Evolutionary conservation across 495 filamentous ascomycete species (phyloP), one percentile per base, ranked within the genome.

Genomic region (Penicillium roqueforti): DNA sequence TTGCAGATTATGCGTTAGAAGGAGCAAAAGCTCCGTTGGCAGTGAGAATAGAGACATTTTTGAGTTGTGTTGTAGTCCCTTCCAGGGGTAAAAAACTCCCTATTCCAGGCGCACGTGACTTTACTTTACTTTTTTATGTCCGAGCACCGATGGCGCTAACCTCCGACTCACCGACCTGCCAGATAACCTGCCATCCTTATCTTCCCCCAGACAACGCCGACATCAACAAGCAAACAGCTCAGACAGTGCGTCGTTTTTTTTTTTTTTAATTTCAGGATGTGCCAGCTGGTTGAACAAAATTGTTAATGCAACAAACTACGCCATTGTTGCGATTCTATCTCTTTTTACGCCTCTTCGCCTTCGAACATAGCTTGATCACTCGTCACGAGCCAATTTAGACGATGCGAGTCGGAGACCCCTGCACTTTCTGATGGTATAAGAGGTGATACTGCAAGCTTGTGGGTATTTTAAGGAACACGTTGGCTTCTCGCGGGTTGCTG

Each of bases 171-270:
- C 32, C 39, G 57, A 56, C 36, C 40, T 51, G 57, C 34, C 54
- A 51, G 58, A 54, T 61, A 61, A 58, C 41, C 51, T 36, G 44
- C 42, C 42, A 9, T 19, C 41, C 58, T 61, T 58, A 61, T 61
- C 58, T 51, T 54, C 46, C 58, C 55, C 58, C 51, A 19, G 51
- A 29, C n/a, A n/a, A n/a, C 38, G 22, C 49, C 36, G n/a, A 49
- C 42, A 16, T 59, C 28, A 18, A 55, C 25, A 49, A 49, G 19
- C 9, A 7, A 37, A 48, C 32, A 26, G 14, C 13, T 1, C 13
- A 37, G 32, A 48, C 25, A 29, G 42, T 26, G 18, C 28, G 29
- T 36, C 22, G 39, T 13, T 3, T 19, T 18, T 50, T n/a, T n/a
- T n/a, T n/a, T n/a, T n/a, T n/a, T n/a, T n/a, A n/a, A n/a, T n/a